Evolutionary conservation across 139 green algal genomes (phyloP).

Genomic region (Chlamydomonas incerta): DNA sequence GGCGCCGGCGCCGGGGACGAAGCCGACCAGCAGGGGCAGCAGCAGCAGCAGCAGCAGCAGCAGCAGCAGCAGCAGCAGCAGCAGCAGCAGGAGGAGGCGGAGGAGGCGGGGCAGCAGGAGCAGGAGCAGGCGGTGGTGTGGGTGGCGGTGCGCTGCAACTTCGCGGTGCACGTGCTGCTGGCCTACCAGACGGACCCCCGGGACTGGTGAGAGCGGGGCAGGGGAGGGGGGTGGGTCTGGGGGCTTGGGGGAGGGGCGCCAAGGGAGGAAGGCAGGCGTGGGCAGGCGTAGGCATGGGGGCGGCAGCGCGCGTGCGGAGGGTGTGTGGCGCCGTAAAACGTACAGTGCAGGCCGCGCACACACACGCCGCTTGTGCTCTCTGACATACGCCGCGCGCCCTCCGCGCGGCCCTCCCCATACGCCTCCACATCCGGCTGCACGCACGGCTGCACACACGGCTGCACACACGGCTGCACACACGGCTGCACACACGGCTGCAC

Average conservation of each 20-base stretch:
- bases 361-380: too few species aligned
- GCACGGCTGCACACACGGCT: too few species aligned
- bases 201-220: constrained; percentile 4
- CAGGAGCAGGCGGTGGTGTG: neutral
- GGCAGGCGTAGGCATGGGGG: too few species aligned
- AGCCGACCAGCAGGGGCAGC: neutral
- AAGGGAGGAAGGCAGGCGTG: too few species aligned
- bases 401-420: neutral
- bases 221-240: neutral
- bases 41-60: too few species aligned
- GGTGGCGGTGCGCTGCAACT: constrained; percentile 40
- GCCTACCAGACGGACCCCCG: constrained; percentile 12
- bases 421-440: neutral
- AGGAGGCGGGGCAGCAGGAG: neutral
- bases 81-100: neutral
- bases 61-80: neutral
- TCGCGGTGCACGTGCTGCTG: constrained; percentile 31
- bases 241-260: neutral
- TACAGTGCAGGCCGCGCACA: too few species aligned
- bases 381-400: too few species aligned
- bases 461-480: too few species aligned
- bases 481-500: too few species aligned
- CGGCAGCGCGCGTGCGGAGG: too few species aligned
- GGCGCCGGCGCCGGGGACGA: too few species aligned
- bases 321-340: too few species aligned